Base-by-base conservation (phyloP, 805 yeast species). In the Dipodascus geniculatus region DNA sequence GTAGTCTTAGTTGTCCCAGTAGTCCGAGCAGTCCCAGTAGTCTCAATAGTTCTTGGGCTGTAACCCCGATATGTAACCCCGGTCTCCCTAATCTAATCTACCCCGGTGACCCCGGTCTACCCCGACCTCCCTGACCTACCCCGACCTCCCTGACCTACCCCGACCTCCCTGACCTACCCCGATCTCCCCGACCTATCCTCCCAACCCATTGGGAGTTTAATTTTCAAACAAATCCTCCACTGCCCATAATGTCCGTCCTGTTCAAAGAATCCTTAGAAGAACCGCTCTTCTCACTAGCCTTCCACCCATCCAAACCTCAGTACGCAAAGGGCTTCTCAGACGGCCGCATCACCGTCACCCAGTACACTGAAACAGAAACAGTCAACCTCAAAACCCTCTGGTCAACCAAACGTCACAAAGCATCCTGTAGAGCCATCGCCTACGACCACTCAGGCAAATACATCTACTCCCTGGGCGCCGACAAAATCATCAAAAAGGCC, bases 331-430 rank as follows among this genome's bases (percentile, higher is more conserved):
- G 96, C 0, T 71, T 85, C n/a, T 93, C 87, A 0, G 80, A 87
- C 1, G 98, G 98, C 1, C 82, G 82, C 61, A 77, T 89, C 0
- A 77, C 73, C 57, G 75, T 88, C 54, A 72, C 79, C 51, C 67
- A 71, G 44, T 90, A 89, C 60, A 76, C 82, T 54, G 73, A 75
- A 0, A 53, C 23, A 51, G 52, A 3, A 53, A 53, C 1, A 55
- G 66, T 62, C 22, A 64, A 62, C 3, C 67, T 66, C 11, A 60
- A 58, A 9, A 56, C 55, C 19, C 51, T 71, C 19, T 91, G 99
- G 99, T 79, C 83, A 53, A 90, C 97, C 0, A 86, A 80, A 62
- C 77, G 98, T 64, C 98, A 91, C 65, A 89, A 88, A 66, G 90
- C 88, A 1, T 83, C 95, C 58, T 87, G 95, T 56, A 71, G 99